These are phyloP conservation scores for Chlamydomonas sp. DNA, from an alignment of 139 green algal genomes.

Conservation along the genomic window DNA sequence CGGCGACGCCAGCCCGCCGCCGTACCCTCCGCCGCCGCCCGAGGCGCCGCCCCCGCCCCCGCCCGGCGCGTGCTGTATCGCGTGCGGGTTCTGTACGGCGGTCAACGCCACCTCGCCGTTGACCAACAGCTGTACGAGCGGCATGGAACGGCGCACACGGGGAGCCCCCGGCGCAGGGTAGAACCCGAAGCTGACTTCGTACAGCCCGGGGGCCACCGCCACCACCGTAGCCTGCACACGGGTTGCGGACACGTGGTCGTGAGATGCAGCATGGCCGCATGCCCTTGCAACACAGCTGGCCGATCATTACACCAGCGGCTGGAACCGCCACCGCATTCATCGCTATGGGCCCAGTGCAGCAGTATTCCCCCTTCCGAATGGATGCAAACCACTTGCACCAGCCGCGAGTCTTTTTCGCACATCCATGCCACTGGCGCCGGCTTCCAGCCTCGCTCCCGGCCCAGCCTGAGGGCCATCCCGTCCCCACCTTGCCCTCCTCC, in stretches of 20 bases:
- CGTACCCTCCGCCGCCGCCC: neutral
- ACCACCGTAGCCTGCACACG: conserved; percentile 44
- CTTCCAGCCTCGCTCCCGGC: too few species aligned
- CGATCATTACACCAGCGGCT: too few species aligned
- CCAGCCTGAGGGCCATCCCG: neutral
- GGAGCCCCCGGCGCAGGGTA: conserved; percentile 35
- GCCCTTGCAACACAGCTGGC: neutral
- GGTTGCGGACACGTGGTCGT: neutral
- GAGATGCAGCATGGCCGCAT: neutral
- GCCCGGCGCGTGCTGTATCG: neutral
- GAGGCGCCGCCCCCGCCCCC: neutral
- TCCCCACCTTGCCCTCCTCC: conserved; percentile 55
- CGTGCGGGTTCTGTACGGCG: neutral
- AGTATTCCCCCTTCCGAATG: too few species aligned
- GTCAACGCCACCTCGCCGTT: conserved; percentile 41
- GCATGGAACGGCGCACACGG: conserved; percentile 31
- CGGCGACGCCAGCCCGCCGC: neutral
- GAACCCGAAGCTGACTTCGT: conserved; percentile 66
- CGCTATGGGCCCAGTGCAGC: too few species aligned
- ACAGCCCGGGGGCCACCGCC: conserved; percentile 46
- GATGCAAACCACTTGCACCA: too few species aligned
- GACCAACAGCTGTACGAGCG: conserved; percentile 60
- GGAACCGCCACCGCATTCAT: too few species aligned
- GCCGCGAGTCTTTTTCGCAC: too few species aligned
- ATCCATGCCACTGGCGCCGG: too few species aligned